Evolutionary conservation across 495 filamentous ascomycete genomes (phyloP).

Genomic region (Penicillium chermesinum): DNA sequence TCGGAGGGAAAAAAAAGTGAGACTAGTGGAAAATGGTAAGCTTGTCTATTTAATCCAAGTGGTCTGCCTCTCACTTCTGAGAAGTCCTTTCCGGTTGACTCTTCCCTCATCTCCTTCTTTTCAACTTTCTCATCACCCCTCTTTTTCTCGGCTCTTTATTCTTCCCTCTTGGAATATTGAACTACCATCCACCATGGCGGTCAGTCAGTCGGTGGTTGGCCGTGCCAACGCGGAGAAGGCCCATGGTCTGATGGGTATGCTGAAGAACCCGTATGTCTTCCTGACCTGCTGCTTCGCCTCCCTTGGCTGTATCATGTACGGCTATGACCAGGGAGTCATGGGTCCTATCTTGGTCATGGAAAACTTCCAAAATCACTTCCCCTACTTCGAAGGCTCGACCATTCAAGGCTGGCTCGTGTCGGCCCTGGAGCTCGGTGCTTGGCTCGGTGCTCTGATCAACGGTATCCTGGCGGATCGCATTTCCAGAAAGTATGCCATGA

Average conservation of each 20-base stretch:
- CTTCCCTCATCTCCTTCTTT: too few species aligned
- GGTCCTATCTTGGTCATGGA: constrained; percentile 7
- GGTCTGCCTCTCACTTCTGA: too few species aligned
- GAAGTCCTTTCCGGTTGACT: too few species aligned
- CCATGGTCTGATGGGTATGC: constrained; percentile 31
- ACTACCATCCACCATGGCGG: constrained; percentile 14
- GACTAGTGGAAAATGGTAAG: too few species aligned
- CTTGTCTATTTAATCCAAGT: too few species aligned
- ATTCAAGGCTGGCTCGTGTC: constrained; percentile 71
- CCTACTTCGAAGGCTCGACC: constrained; percentile 30
- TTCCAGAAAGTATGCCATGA: constrained; percentile 71
- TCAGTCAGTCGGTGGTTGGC: constrained; percentile 33
- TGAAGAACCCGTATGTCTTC: constrained; percentile 36
- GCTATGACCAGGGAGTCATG: constrained; percentile 10
- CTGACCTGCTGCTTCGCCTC: constrained; percentile 28
- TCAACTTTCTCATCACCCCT: constrained; percentile 2
- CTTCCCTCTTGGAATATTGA: neutral
- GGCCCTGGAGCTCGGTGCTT: constrained; percentile 78
- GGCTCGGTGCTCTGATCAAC: constrained; percentile 69
- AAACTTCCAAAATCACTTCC: constrained; percentile 8
- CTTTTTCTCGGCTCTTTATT: neutral
- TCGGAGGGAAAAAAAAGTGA: too few species aligned
- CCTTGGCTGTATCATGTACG: constrained; percentile 15
- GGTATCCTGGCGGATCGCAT: constrained; percentile 70
- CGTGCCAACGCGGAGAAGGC: constrained; percentile 31